Evolutionary conservation across 139 green algal species (phyloP).

Genomic region (Desmodesmus armatus): DNA sequence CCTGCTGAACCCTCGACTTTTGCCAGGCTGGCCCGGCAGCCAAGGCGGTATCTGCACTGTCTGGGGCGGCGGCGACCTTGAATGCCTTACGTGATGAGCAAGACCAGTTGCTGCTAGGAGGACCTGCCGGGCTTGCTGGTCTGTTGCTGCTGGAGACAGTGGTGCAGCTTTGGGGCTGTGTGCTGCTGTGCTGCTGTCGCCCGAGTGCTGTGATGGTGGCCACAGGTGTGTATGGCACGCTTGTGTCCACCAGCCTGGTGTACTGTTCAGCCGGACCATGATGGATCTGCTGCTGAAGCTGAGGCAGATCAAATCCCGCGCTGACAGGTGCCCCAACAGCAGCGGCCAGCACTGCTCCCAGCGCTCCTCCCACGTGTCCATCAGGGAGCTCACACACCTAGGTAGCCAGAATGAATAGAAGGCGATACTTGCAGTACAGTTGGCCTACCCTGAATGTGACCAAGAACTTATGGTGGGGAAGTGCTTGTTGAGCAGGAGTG

Average conservation of each 20-base stretch:
- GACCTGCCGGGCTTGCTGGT: not conserved
- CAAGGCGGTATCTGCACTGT: slow-evolving; percentile 8
- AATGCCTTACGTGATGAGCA: not conserved
- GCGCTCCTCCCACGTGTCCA: too few species aligned
- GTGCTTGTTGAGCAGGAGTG: too few species aligned
- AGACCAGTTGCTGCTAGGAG: not conserved
- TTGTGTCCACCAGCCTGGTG: slow-evolving; percentile 13
- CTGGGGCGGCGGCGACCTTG: not conserved
- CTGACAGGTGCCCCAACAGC: slow-evolving; percentile 46
- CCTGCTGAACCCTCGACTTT: not conserved
- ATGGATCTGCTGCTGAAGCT: not conserved
- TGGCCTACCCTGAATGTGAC: too few species aligned
- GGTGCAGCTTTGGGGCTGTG: not conserved
- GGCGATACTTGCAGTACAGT: too few species aligned
- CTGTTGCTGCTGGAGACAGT: not conserved
- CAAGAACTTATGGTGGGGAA: too few species aligned
- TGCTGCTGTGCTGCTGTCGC: not conserved
- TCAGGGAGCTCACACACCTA: too few species aligned
- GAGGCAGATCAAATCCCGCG: not conserved
- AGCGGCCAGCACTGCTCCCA: slow-evolving; percentile 55
- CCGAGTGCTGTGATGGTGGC: not conserved
- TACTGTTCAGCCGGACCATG: not conserved
- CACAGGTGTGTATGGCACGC: not conserved
- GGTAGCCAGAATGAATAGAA: too few species aligned
- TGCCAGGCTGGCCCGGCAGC: slow-evolving; percentile 20